phyloP scores from a whole-genome alignment of 2,329 filamentous ascomycete genomes.

The Chaetomiaceae sp. region DNA sequence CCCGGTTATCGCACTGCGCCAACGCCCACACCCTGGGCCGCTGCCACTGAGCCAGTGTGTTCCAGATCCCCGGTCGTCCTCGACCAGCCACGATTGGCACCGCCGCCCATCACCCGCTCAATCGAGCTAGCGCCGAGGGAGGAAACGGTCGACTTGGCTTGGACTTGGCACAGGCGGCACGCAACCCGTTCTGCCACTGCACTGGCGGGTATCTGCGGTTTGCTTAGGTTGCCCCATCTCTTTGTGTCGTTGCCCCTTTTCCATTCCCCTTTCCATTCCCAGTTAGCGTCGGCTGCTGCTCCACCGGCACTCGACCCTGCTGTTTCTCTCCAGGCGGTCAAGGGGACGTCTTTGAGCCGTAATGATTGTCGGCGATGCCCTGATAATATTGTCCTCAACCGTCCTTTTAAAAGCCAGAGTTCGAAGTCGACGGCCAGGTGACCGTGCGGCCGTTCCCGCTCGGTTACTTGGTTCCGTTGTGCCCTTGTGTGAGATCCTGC shows the following conservation, averaged over 20 bases:
- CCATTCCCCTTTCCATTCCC: neutral
- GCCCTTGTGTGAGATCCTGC: too few relatives aligned
- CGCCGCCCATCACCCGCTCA: neutral
- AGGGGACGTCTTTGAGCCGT: neutral
- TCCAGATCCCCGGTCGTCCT: neutral
- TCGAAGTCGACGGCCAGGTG: neutral
- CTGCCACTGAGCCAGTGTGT: too few relatives aligned
- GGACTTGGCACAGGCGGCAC: slow-evolving; percentile 4
- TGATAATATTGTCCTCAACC: slow-evolving; percentile 16
- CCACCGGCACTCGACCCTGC: neutral
- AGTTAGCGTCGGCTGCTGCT: neutral
- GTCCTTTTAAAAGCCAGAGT: slow-evolving; percentile 5
- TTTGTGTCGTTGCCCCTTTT: neutral
- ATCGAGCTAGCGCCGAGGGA: neutral
- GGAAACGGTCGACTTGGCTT: slow-evolving; percentile 8
- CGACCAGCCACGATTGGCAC: slow-evolving; percentile 4
- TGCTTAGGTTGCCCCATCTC: neutral
- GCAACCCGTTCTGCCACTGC: neutral
- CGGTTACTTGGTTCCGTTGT: too few relatives aligned
- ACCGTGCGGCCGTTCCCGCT: neutral
- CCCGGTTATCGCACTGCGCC: too few relatives aligned
- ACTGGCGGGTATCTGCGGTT: slow-evolving; percentile 3
- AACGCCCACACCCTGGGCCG: too few relatives aligned
- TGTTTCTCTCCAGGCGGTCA: slow-evolving; percentile 4
- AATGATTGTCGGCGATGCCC: slow-evolving; percentile 12